These are phyloP conservation scores for Pseudopithomyces maydicus DNA, from an alignment of 2,329 filamentous ascomycete species.

Conservation along the genomic window DNA sequence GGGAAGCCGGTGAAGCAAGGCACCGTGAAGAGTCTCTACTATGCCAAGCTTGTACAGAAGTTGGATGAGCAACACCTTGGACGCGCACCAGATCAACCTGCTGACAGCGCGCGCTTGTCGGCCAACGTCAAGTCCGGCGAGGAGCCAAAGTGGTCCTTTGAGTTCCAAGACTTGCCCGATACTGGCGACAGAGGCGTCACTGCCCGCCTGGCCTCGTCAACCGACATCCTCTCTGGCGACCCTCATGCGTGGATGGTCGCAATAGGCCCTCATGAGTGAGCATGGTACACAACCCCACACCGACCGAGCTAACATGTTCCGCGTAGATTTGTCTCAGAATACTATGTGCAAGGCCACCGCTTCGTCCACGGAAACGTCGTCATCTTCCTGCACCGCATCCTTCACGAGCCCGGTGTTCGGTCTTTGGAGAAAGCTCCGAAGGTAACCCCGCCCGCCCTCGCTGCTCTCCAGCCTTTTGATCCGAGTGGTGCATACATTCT, in stretches of 20 bases:
- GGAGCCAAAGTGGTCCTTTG: constrained; percentile 41
- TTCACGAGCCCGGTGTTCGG: constrained; percentile 51
- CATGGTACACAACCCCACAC: constrained; percentile 11
- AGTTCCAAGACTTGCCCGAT: constrained; percentile 51
- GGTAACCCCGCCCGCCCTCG: constrained; percentile 49
- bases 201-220: constrained; percentile 57
- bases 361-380: constrained; percentile 64
- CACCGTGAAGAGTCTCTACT: constrained; percentile 57
- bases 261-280: constrained; percentile 58
- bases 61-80: constrained; percentile 46
- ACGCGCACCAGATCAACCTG: constrained; percentile 12
- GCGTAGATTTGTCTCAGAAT: constrained; percentile 61
- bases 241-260: constrained; percentile 56
- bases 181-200: constrained; percentile 60
- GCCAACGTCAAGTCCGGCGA: constrained; percentile 27
- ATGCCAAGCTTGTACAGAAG: constrained; percentile 56
- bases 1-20: constrained; percentile 36
- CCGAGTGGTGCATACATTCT: constrained; percentile 62
- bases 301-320: constrained; percentile 21
- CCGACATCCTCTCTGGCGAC: constrained; percentile 55
- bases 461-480: constrained; percentile 58
- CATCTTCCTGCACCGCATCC: constrained; percentile 61
- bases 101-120: constrained; percentile 18
- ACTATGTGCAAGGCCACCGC: constrained; percentile 60
- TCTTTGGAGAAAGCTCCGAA: constrained; percentile 36